Conservation (phyloP, 2,329 filamentous ascomycete species). For the Thermothelomyces thermophilus region DNA sequence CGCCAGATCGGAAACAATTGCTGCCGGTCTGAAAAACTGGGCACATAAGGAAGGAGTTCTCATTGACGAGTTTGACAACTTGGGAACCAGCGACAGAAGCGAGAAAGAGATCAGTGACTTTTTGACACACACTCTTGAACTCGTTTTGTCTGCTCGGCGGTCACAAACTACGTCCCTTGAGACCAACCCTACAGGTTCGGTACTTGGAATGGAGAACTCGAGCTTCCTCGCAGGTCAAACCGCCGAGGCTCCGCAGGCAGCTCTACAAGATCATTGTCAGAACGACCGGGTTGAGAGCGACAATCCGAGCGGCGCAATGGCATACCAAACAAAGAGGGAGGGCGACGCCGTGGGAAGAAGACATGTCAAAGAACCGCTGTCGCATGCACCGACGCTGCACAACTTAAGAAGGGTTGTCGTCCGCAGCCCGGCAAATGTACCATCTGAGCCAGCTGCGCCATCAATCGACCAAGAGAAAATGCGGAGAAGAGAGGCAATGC, state of each 20-base stretch:
- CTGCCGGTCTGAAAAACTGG: conserved; percentile 14
- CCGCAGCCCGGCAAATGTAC: conserved; percentile 20
- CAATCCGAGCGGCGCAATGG: too few species aligned
- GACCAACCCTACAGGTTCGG: not conserved
- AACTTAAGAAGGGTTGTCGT: conserved; percentile 20
- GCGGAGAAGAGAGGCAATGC: conserved; percentile 17
- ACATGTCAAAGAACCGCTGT: not conserved
- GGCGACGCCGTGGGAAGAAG: not conserved
- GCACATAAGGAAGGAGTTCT: conserved; percentile 7
- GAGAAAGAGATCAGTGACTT: conserved; percentile 7
- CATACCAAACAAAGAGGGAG: not conserved
- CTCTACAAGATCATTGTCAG: not conserved
- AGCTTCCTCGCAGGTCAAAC: not conserved
- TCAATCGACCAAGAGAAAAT: conserved; percentile 24
- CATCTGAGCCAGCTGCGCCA: conserved; percentile 14
- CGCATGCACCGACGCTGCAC: conserved; percentile 2
- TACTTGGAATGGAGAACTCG: not conserved
- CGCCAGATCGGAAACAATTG: conserved; percentile 4
- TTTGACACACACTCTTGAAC: conserved; percentile 2
- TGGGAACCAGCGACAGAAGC: not conserved
- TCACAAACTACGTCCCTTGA: not conserved
- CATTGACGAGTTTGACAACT: not conserved
- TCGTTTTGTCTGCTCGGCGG: not conserved
- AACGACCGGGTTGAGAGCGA: not conserved
- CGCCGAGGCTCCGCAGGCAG: not conserved